Evolutionary conservation across 306 rosid genomes (phyloP).

Genomic region (Trifolium repens): DNA sequence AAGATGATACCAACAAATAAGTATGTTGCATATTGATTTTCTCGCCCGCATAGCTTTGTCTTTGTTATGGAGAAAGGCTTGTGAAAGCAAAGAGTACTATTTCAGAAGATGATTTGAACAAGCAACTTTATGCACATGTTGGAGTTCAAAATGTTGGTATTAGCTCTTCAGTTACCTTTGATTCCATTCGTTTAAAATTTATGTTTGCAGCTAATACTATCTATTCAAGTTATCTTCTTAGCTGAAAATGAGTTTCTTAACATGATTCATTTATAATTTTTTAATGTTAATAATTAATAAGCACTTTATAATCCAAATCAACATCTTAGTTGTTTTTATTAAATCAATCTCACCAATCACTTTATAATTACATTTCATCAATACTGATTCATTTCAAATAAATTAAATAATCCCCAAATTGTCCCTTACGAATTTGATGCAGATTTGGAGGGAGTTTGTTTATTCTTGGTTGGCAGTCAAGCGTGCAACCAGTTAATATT

Average conservation of each 20-base stretch:
- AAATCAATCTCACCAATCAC: no score
- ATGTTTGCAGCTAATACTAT: background rate
- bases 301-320: no score
- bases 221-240: background rate
- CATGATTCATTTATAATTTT: no score
- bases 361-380: no score
- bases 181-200: background rate
- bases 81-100: background rate
- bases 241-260: background rate
- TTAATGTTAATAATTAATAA: no score
- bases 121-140: background rate
- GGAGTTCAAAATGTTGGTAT: background rate
- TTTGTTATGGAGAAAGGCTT: background rate
- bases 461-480: no score
- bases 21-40: background rate
- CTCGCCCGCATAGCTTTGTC: background rate
- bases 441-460: no score
- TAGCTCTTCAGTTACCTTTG: background rate
- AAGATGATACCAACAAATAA: conserved; percentile 10
- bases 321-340: no score
- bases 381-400: no score
- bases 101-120: background rate
- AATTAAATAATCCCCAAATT: no score
- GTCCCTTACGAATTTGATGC: no score
- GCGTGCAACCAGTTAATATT: no score